Percentiles rank a stretch among this genome's conserved stretches.
Evolutionary conservation across 805 yeast species (phyloP).

Genomic region (Komagataella populi): DNA sequence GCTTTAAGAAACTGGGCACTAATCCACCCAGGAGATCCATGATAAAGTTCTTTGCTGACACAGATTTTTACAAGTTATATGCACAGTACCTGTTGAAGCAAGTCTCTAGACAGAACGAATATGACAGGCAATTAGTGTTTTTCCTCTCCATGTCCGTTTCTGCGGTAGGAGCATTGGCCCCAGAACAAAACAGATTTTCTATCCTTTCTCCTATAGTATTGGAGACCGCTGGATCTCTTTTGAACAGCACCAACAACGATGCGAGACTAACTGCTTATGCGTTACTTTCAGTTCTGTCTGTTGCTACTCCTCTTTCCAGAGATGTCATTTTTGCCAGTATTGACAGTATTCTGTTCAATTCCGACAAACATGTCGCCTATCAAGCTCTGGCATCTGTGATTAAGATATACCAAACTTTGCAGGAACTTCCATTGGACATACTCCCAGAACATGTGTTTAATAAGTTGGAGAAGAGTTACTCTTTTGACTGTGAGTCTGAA

Average conservation of each 20-base stretch:
- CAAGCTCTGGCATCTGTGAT: slow-evolving; percentile 33
- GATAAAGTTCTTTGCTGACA: slow-evolving; percentile 61
- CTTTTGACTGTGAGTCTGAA: background rate
- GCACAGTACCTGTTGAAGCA: slow-evolving; percentile 36
- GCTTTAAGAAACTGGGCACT: slow-evolving; percentile 49
- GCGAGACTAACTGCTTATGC: slow-evolving; percentile 78
- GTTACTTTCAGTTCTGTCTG: slow-evolving; percentile 59
- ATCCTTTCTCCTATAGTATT: slow-evolving; percentile 43
- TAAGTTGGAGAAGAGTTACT: slow-evolving; percentile 8
- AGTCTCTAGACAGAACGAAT: slow-evolving; percentile 41
- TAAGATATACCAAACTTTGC: slow-evolving; percentile 35
- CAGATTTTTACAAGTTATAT: slow-evolving; percentile 54
- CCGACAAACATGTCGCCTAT: slow-evolving; percentile 7
- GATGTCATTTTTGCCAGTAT: slow-evolving; percentile 47
- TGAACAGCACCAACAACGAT: slow-evolving; percentile 36
- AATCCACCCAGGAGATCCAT: slow-evolving; percentile 58
- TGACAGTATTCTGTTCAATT: slow-evolving; percentile 33
- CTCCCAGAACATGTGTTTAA: slow-evolving; percentile 11
- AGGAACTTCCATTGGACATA: slow-evolving; percentile 14
- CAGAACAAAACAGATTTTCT: slow-evolving; percentile 17
- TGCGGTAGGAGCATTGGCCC: slow-evolving; percentile 49
- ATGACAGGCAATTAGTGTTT: slow-evolving; percentile 63
- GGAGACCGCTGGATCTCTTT: slow-evolving; percentile 42
- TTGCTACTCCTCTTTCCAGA: slow-evolving; percentile 53
- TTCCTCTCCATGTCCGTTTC: slow-evolving; percentile 63